Evolutionary conservation across 306 rosid species (phyloP), one percentile per base, ranked within the genome.

Genomic region (Cicer pinnatifidum): DNA sequence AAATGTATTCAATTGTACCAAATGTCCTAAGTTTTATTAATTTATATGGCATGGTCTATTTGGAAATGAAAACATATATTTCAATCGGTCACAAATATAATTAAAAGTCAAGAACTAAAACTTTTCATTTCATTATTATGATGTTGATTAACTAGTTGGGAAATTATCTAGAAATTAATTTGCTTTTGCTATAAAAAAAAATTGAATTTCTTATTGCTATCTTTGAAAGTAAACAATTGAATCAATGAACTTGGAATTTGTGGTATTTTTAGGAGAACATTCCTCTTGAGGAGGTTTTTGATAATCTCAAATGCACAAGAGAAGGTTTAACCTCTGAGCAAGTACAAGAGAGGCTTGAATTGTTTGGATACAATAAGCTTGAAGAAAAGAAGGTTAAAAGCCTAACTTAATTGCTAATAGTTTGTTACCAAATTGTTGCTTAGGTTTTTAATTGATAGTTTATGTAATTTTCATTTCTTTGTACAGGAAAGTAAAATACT

Each of bases 311-410:
- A 72, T 86, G 90, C 62, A 82, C 91, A 64, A 54, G 51, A 77
- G 83, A 88, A 33, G 96, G 96, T 76, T 79, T 88, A 73, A 78
- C 54, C 80, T 85, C 88, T 8, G 85, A 78, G 51, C 73, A 83
- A 82, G 96, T 79, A 28, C 84, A 85, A 43, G 77, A 74, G 80
- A 76, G 96, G 69, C 80, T 85, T 69, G 86, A 78, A 5, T 48
- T 85, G 76, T 88, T 88, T 86, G 96, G 93, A 43, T 83, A 86
- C 69, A 88, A 86, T 44, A 90, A 90, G 51, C 93, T 90, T 63
- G 91, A 88, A 80, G 96, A 90, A 62, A 90, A 90, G 54, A 88
- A 86, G 91, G 96, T 90, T 72, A 9, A 65, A 56, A 65, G 9
- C 35, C 20, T 51, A 62, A 46, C 67, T 75, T 72, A 43, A 17